These are phyloP conservation scores for Colletotrichum sp. DNA, from an alignment of 2,329 filamentous ascomycete species.

Conservation along the genomic window DNA sequence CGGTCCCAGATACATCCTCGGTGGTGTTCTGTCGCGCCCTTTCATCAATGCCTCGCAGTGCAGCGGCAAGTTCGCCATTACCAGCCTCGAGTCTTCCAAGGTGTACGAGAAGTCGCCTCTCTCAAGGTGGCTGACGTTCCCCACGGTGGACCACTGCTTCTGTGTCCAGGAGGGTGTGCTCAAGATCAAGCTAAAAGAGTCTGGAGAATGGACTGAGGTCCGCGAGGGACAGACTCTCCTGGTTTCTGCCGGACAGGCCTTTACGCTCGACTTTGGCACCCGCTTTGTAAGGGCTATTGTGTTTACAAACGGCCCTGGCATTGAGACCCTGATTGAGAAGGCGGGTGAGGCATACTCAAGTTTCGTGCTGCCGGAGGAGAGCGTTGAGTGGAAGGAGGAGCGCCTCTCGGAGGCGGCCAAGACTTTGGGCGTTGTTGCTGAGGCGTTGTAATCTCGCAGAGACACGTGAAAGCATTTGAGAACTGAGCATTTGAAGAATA, in stretches of 20 bases:
- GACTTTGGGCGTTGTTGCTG: not conserved
- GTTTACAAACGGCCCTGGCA: conserved; percentile 54
- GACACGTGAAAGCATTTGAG: not conserved
- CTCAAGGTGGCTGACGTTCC: conserved; percentile 44
- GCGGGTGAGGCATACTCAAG: conserved; percentile 37
- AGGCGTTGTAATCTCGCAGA: not conserved
- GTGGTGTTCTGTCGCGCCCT: conserved; percentile 50
- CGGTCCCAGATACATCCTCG: conserved; percentile 50
- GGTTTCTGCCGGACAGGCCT: conserved; percentile 50
- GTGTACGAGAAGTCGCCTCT: conserved; percentile 41
- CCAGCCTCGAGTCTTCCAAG: conserved; percentile 52
- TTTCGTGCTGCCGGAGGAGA: conserved; percentile 42
- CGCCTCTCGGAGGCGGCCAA: not conserved
- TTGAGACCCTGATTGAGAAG: conserved; percentile 49
- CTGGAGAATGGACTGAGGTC: conserved; percentile 34
- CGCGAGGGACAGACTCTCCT: conserved; percentile 54
- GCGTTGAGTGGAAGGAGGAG: not conserved
- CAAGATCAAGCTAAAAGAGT: conserved; percentile 40
- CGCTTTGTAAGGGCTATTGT: conserved; percentile 51
- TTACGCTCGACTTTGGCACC: conserved; percentile 48
- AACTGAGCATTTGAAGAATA: not conserved
- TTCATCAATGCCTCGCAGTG: conserved; percentile 54
- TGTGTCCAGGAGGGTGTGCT: conserved; percentile 52
- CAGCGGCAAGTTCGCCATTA: conserved; percentile 55
- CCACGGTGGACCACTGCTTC: conserved; percentile 56